A percentile compares a stretch with the other conserved stretches of the same genome.
Conservation (phyloP, 2,329 filamentous ascomycete species). For the Cytospora chrysosperma region DNA sequence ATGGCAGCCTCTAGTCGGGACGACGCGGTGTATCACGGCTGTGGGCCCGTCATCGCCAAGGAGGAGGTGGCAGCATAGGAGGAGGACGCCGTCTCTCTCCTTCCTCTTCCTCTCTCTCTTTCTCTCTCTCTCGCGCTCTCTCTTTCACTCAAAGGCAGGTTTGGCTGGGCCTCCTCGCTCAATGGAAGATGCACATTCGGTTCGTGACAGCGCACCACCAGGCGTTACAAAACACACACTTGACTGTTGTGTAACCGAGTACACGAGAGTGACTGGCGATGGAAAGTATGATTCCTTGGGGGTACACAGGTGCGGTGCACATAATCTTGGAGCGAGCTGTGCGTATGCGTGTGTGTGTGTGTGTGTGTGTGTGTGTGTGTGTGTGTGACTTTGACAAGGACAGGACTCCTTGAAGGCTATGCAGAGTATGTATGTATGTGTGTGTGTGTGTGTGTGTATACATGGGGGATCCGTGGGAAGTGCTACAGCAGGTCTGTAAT, state of each 20-base stretch:
- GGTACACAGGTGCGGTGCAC: not conserved
- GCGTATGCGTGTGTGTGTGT: too few relatives aligned
- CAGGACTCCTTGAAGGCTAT: not conserved
- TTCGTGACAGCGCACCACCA: not conserved
- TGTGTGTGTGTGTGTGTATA: too few relatives aligned
- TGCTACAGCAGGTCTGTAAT: not conserved
- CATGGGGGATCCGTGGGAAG: too few relatives aligned
- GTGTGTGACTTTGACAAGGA: not conserved
- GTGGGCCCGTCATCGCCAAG: not conserved
- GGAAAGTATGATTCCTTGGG: not conserved
- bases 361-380: not conserved
- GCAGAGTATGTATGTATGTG: too few relatives aligned
- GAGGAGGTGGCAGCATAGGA: not conserved
- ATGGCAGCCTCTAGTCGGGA: not conserved
- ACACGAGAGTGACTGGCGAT: not conserved
- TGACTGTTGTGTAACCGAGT: not conserved
- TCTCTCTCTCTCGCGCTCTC: too few relatives aligned
- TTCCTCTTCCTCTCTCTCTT: not conserved
- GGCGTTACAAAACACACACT: not conserved
- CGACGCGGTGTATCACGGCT: constrained; percentile 15
- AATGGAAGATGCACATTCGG: not conserved
- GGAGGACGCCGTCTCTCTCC: not conserved
- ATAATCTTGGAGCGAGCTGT: not conserved
- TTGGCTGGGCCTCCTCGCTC: not conserved
- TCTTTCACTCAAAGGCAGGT: not conserved